phyloP scores from a whole-genome alignment of 1,139 yeast genomes.

The Scheffersomyces segobiensis region DNA sequence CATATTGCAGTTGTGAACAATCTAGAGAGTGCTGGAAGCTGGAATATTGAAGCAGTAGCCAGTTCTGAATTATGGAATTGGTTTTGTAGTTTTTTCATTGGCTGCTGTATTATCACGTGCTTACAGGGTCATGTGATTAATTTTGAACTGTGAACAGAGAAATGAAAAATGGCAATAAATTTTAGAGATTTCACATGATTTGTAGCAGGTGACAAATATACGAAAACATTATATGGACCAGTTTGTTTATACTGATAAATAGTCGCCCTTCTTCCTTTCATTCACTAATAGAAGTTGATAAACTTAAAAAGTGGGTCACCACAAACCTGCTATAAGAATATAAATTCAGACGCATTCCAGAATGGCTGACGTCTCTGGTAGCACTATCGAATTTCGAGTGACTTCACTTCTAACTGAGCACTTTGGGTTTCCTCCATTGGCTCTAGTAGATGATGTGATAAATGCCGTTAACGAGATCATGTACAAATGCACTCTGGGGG shows the following conservation, averaged over 20 bases:
- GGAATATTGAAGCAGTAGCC: not conserved
- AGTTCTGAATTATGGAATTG: not conserved
- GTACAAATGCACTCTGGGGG: conserved; percentile 79
- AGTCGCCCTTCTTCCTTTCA: not conserved
- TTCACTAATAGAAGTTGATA: not conserved
- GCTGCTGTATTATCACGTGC: not conserved
- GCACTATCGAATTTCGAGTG: conserved; percentile 34
- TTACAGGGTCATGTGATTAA: not conserved
- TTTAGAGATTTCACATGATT: too few species aligned
- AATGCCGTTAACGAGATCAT: conserved; percentile 84
- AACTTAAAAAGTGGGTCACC: not conserved
- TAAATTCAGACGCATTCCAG: conserved; percentile 4
- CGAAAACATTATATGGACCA: not conserved
- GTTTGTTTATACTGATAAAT: not conserved
- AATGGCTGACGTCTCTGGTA: conserved; percentile 2
- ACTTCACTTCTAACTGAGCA: conserved; percentile 79
- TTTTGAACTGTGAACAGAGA: too few species aligned
- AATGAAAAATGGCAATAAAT: too few species aligned
- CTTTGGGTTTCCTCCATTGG: conserved; percentile 83
- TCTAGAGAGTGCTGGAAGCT: not conserved
- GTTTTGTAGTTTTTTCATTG: not conserved
- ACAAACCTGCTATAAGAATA: not conserved
- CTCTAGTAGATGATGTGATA: conserved; percentile 83
- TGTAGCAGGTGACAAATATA: not conserved
- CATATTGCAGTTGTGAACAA: conserved; percentile 20